Evolutionary conservation across 2,329 filamentous ascomycete genomes (phyloP).

Genomic region (Aspergillus sp.): DNA sequence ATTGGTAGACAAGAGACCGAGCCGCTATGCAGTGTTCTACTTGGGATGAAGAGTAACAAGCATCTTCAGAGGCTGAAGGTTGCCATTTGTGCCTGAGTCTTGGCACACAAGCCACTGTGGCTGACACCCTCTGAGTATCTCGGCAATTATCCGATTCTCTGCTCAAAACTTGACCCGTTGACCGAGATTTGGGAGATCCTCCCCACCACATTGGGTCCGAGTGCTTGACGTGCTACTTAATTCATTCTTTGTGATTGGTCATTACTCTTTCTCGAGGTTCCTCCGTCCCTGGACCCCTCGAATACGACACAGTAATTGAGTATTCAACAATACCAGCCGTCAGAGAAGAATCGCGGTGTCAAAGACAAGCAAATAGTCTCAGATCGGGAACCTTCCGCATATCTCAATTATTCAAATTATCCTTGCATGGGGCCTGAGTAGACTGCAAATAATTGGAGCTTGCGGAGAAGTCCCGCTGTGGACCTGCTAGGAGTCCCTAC

Average conservation of each 20-base stretch:
- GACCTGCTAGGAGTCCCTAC: neutral
- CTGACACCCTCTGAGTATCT: neutral
- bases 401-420: neutral
- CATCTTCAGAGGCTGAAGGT: neutral
- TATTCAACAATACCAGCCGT: no score
- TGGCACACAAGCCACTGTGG: slow-evolving; percentile 13
- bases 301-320: neutral
- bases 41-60: neutral
- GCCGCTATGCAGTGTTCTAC: neutral
- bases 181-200: no score
- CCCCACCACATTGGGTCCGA: no score
- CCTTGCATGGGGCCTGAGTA: neutral
- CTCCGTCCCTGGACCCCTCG: neutral
- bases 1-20: slow-evolving; percentile 16
- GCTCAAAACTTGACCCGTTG: no score
- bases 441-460: neutral
- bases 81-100: slow-evolving; percentile 6
- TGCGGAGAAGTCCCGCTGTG: slow-evolving; percentile 10
- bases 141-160: neutral
- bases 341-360: no score
- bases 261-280: neutral
- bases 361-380: neutral
- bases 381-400: neutral
- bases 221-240: neutral
- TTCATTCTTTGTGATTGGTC: neutral